These are phyloP conservation scores for Cladosporium sp. DNA, from an alignment of 2,329 filamentous ascomycete species.

Conservation along the genomic window DNA sequence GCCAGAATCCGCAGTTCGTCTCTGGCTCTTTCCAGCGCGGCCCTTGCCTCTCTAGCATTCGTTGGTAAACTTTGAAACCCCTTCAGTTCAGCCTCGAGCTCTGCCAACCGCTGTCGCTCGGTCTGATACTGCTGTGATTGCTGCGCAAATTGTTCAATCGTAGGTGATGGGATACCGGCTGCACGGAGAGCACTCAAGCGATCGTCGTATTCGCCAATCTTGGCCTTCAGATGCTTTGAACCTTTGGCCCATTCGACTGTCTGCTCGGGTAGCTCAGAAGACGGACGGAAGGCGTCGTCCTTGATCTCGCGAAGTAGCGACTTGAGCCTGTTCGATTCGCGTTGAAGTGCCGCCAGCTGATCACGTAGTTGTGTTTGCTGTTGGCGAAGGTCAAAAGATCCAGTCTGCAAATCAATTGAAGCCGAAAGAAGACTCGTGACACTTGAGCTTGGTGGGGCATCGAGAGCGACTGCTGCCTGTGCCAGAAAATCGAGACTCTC, in stretches of 20 bases:
- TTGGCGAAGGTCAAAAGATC: constrained; percentile 25
- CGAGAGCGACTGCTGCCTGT: constrained; percentile 33
- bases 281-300: constrained; percentile 36
- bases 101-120: constrained; percentile 54
- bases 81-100: constrained; percentile 58
- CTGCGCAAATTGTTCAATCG: constrained; percentile 53
- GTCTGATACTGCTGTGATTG: constrained; percentile 56
- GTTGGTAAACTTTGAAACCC: constrained; percentile 69
- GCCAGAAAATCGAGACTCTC: constrained; percentile 33
- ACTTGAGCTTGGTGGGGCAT: constrained; percentile 22
- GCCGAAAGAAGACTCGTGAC: constrained; percentile 8
- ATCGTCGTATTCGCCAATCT: constrained; percentile 61
- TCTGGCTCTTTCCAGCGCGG: constrained; percentile 64
- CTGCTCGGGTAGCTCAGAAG: constrained; percentile 57
- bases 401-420: constrained; percentile 14
- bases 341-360: constrained; percentile 23
- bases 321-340: constrained; percentile 21
- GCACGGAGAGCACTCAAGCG: constrained; percentile 20
- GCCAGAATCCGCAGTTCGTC: constrained; percentile 58
- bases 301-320: constrained; percentile 21
- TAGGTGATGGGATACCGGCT: constrained; percentile 35
- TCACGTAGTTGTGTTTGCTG: constrained; percentile 22
- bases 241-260: constrained; percentile 71
- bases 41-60: constrained; percentile 62
- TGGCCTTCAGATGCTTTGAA: constrained; percentile 61